Base-by-base conservation (phyloP, 2,329 filamentous ascomycete genomes). In the Scedosporium dehoogii region DNA sequence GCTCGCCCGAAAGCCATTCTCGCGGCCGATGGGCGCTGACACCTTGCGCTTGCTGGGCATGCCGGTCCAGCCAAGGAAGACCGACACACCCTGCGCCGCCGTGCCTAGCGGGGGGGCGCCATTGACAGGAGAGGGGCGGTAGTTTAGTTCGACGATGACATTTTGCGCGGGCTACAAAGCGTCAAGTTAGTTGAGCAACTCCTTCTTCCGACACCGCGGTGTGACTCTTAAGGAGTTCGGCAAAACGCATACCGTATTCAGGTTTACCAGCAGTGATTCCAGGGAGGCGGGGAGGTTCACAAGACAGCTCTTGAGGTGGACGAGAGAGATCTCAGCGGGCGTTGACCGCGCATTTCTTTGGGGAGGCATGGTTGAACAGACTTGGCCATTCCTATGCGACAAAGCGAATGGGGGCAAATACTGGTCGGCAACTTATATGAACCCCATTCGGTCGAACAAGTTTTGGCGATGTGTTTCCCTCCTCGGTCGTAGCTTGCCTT, bases 31-130 rank as follows among this genome's bases (percentile, higher is more conserved):
- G 29, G 92, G 81, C 0, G 90, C 84, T 12, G 87, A 85, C 67
- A 89, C 78, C 73, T 86, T 89, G 70, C 90, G 86, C 81, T 92
- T 96, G 79, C 92, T 97, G 67, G 92, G 89, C 91, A 99, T 96
- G 68, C 94, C 94, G 10, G 94, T 97, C 94, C 94, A 99, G 73
- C 94, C 94, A 64, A 96, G 81, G 72, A 89, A 99, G 69, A 96
- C 81, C 58, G 90, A 96, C 70, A 82, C 84, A 68, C 85, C 84
- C 61, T 78, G 75, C 6, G 77, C 70, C 66, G 79, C 77, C 62
- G 79, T 62, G 56, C 69, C 71, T 48, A 83, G 73, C 23, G 81
- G 77, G 48, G 80, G 73, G 51, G 84, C 75, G 12, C 59, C 48
- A 21, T 65, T 81, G 70, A 53, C 12, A 12, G 60, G n/a, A 51